Evolutionary conservation across 2,329 filamentous ascomycete genomes (phyloP).

Genomic region (Neospermospora avenae): DNA sequence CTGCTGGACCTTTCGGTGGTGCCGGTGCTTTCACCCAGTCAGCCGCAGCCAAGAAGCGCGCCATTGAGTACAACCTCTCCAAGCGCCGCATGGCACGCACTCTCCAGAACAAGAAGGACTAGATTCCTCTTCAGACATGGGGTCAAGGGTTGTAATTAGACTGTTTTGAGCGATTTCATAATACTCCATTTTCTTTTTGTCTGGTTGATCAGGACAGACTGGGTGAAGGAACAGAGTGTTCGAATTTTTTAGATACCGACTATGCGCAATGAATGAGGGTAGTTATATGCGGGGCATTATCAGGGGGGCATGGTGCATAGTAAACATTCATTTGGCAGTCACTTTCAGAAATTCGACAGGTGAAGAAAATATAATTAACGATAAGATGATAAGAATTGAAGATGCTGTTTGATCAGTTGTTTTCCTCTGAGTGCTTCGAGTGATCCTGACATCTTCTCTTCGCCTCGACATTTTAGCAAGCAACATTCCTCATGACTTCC

Average conservation of each 20-base stretch:
- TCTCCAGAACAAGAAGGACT: conserved; percentile 19
- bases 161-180: conserved; percentile 7
- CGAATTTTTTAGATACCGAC: neutral
- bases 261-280: neutral
- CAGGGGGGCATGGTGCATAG: neutral
- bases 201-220: neutral
- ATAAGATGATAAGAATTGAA: neutral
- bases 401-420: conserved; percentile 2
- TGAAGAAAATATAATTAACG: conserved; percentile 1
- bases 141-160: conserved; percentile 13
- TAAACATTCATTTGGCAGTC: conserved; percentile 4
- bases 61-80: conserved; percentile 49
- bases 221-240: neutral
- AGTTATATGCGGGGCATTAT: no score
- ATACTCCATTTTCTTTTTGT: neutral
- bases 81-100: conserved; percentile 37
- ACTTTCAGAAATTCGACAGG: neutral
- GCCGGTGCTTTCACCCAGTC: conserved; percentile 64
- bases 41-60: conserved; percentile 55
- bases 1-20: conserved; percentile 58
- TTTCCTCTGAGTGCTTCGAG: neutral
- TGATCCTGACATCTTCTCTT: neutral
- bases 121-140: conserved; percentile 9
- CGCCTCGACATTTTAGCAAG: no score
- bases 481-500: no score